phyloP scores from a whole-genome alignment of 192 early-diverging fungal genomes.

The Entomortierella beljakovae region DNA sequence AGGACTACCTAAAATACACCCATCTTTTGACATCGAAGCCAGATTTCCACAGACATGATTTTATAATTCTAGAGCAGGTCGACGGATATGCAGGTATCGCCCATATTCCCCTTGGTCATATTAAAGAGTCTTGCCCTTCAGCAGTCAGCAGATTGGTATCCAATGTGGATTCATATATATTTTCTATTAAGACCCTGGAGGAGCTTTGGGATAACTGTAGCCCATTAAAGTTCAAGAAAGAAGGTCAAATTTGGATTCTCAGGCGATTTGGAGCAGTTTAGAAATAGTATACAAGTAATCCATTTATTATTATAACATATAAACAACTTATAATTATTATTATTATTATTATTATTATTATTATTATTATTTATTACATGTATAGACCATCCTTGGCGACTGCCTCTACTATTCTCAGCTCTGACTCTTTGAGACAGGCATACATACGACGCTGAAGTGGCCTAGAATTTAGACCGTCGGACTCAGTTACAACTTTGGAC shows the following conservation, averaged over 20 bases:
- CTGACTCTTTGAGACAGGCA: slow-evolving; percentile 48
- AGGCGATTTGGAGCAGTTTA: slow-evolving; percentile 23
- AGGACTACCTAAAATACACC: slow-evolving; percentile 64
- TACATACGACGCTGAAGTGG: slow-evolving; percentile 44
- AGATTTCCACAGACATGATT: slow-evolving; percentile 44
- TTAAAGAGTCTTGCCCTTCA: slow-evolving; percentile 19
- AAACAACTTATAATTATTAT: too few relatives aligned
- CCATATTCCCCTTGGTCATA: background rate
- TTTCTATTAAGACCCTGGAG: background rate
- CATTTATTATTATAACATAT: too few relatives aligned
- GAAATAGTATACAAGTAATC: too few relatives aligned
- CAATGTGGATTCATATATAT: background rate
- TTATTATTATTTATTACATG: slow-evolving; percentile 16
- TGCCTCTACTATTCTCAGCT: slow-evolving; percentile 35
- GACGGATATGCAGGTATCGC: slow-evolving; percentile 58
- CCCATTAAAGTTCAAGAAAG: slow-evolving; percentile 34
- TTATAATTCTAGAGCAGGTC: slow-evolving; percentile 50
- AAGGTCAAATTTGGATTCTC: slow-evolving; percentile 48
- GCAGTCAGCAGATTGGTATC: background rate
- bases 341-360: background rate
- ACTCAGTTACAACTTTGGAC: background rate
- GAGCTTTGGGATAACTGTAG: slow-evolving; percentile 30
- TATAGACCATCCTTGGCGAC: slow-evolving; percentile 43
- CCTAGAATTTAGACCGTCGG: slow-evolving; percentile 1
- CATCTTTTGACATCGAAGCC: slow-evolving; percentile 65